phyloP scores from a whole-genome alignment of 441 rosid species.

The Arabidopsis hybrid region DNA sequence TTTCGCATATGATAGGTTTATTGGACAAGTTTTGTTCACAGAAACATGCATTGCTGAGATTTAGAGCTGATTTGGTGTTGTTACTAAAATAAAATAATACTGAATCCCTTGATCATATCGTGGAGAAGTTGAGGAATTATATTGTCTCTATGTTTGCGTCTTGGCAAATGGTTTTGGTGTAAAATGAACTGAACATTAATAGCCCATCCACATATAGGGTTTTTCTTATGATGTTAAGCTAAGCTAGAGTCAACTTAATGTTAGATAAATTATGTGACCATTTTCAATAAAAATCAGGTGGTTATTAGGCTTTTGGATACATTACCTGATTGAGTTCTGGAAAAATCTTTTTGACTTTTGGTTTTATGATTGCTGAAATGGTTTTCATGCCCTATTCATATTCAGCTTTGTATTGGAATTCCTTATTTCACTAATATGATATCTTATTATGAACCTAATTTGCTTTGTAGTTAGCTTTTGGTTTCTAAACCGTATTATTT shows the following conservation, averaged over 20 bases:
- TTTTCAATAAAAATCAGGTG: constrained; percentile 2
- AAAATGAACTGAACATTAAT: constrained; percentile 2
- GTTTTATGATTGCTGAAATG: constrained; percentile 17
- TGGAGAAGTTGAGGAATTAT: constrained; percentile 10
- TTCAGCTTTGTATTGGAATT: constrained; percentile 30
- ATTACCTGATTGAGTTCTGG: constrained; percentile 18
- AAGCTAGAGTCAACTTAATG: constrained; percentile 24
- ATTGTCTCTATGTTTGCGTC: constrained; percentile 30
- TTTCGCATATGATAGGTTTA: constrained; percentile 30
- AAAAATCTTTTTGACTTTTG: constrained; percentile 15
- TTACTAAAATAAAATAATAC: constrained; percentile 16
- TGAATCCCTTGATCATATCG: constrained; percentile 11
- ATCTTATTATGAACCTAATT: constrained; percentile 18
- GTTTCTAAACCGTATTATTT: constrained; percentile 44
- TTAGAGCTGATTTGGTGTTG: constrained; percentile 30
- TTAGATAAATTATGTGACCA: constrained; percentile 15
- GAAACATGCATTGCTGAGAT: constrained; percentile 16
- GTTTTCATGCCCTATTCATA: constrained; percentile 15
- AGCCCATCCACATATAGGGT: constrained; percentile 15
- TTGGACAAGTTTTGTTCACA: constrained; percentile 15
- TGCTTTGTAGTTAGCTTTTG: constrained; percentile 32
- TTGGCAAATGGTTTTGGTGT: constrained; percentile 18
- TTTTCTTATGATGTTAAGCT: constrained; percentile 25
- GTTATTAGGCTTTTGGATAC: constrained; percentile 14
- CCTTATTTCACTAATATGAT: constrained; percentile 13